Evolutionary conservation across 2,329 filamentous ascomycete genomes (phyloP).

Genomic region (Aspergillus bombycis): DNA sequence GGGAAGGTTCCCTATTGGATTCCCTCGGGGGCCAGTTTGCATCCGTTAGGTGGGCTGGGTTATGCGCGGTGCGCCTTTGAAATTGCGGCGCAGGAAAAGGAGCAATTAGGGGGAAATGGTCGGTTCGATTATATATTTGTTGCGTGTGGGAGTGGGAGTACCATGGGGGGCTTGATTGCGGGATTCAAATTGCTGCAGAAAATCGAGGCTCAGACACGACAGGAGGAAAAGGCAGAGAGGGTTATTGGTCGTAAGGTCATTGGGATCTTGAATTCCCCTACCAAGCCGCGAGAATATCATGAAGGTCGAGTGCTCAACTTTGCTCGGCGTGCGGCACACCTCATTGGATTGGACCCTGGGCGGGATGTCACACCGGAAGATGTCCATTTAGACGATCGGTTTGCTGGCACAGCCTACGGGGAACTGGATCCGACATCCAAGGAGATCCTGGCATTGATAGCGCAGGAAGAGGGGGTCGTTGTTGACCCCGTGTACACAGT

Average conservation of each 20-base stretch:
- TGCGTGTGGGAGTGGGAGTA: conserved; percentile 42
- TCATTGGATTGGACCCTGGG: conserved; percentile 34
- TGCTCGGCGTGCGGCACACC: conserved; percentile 27
- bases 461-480: conserved; percentile 32
- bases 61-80: conserved; percentile 39
- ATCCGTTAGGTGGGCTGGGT: conserved; percentile 37
- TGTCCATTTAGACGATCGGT: conserved; percentile 36
- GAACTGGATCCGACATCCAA: conserved; percentile 32
- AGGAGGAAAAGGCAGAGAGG: background rate
- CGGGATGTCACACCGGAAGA: conserved; percentile 32
- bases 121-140: conserved; percentile 40
- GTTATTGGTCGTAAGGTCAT: conserved; percentile 27
- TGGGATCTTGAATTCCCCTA: conserved; percentile 38
- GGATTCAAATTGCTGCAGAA: conserved; percentile 39
- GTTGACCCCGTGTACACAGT: conserved; percentile 42
- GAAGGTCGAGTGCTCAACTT: conserved; percentile 34
- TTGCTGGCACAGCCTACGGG: conserved; percentile 36
- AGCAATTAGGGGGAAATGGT: conserved; percentile 23
- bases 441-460: conserved; percentile 27
- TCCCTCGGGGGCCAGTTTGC: conserved; percentile 39
- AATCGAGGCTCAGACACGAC: conserved; percentile 3
- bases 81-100: conserved; percentile 32
- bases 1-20: conserved; percentile 37
- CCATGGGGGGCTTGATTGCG: conserved; percentile 37
- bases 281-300: conserved; percentile 32